Evolutionary conservation across 1,139 yeast species (phyloP).

Genomic region (Debaryomyces psychrophilus): DNA sequence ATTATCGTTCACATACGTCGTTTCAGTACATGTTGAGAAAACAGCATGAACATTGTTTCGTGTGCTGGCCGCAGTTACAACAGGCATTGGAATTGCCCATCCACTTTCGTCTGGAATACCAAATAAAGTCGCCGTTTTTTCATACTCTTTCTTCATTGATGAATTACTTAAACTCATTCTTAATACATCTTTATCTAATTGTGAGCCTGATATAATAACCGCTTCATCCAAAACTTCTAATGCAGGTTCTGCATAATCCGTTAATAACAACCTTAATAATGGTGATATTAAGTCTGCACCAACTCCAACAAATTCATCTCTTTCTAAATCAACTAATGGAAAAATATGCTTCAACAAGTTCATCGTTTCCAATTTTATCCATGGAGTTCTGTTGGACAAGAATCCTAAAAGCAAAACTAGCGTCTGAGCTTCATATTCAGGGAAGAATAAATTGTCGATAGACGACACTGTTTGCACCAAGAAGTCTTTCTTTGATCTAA

Average conservation of each 20-base stretch:
- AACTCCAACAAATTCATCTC: constrained; percentile 82
- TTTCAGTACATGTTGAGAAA: constrained; percentile 73
- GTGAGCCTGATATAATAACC: constrained; percentile 82
- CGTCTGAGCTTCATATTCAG: constrained; percentile 72
- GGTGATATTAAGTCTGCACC: constrained; percentile 97
- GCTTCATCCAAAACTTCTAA: constrained; percentile 88
- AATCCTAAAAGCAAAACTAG: constrained; percentile 77
- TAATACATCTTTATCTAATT: constrained; percentile 86
- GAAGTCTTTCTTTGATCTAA: constrained; percentile 88
- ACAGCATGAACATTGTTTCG: constrained; percentile 95
- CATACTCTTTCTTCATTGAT: constrained; percentile 77
- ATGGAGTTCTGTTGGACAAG: constrained; percentile 70
- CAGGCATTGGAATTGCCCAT: constrained; percentile 97
- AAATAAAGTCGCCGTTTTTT: constrained; percentile 83
- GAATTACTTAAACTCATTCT: constrained; percentile 89
- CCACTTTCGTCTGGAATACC: constrained; percentile 98
- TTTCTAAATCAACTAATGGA: constrained; percentile 74
- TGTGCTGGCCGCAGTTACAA: constrained; percentile 82
- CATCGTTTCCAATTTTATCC: constrained; percentile 84
- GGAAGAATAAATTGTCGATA: constrained; percentile 69
- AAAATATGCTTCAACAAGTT: constrained; percentile 71
- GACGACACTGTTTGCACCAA: constrained; percentile 77
- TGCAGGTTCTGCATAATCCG: constrained; percentile 88
- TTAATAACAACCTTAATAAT: constrained; percentile 72
- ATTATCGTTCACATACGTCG: constrained; percentile 33